phyloP scores from a whole-genome alignment of 2,329 filamentous ascomycete species.

The Pseudogymnoascus verrucosus region DNA sequence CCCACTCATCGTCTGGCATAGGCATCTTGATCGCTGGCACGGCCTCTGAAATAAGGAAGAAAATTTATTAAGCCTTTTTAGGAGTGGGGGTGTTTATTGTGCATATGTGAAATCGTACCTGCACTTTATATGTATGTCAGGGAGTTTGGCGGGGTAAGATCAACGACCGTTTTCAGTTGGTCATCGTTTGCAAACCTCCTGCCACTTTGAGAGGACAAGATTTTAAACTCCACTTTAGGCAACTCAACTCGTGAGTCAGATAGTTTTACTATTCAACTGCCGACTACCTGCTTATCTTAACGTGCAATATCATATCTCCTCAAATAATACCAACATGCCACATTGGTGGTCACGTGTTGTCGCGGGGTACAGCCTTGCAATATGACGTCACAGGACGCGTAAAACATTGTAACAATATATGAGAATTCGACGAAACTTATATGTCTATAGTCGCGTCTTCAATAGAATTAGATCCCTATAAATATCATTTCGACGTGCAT shows the following conservation, averaged over 20 bases:
- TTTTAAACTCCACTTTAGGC: not conserved
- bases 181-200: conserved; percentile 7
- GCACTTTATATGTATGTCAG: not conserved
- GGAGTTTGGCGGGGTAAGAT: not conserved
- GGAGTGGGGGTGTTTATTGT: not conserved
- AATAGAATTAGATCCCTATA: not conserved
- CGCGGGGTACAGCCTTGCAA: not conserved
- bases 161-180: conserved; percentile 1
- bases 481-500: not conserved
- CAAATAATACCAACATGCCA: not conserved
- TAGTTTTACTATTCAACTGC: not conserved
- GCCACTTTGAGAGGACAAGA: not conserved
- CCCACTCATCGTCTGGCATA: conserved; percentile 48
- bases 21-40: not conserved
- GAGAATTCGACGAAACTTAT: no score
- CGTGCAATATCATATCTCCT: not conserved
- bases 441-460: not conserved
- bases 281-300: not conserved
- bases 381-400: conserved; percentile 1
- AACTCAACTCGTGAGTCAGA: conserved; percentile 4
- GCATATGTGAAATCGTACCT: not conserved
- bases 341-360: not conserved
- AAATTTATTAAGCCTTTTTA: not conserved
- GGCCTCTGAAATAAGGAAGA: not conserved
- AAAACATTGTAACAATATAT: not conserved